Evolutionary conservation across 106 monocot genomes (phyloP), one percentile per base, ranked within the genome.

Genomic region (Phalaenopsis equestris): DNA sequence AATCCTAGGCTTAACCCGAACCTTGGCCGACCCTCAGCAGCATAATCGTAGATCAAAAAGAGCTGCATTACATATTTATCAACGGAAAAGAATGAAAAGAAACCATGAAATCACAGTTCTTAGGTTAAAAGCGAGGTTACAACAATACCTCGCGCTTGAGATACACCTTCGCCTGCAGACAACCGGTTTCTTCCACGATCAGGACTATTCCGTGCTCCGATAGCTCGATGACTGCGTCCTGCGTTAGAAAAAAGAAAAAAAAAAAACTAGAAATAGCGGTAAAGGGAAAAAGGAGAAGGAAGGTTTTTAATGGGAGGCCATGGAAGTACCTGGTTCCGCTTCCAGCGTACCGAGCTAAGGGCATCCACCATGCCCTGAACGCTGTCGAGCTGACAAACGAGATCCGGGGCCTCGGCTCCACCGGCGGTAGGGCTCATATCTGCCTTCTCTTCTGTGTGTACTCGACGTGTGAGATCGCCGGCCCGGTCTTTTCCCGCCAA

Each of bases 111-210:
- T 73, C 45, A 43, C 10, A 10, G 8, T 15, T 37, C 21, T 37
- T 37, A 16, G 61, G 23, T 38, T 65, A 77, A 68, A 78, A 43
- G 12, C 6, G 23, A 19, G 0, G 9, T 6, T 82, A 36, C 75
- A 12, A 76, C 24, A 14, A 42, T 81, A 99, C 99, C 92, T 99
- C 99, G 48, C 99, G 89, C 79, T 95, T 99, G 8, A 99, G 88
- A 80, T 95, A 99, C 86, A 99, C 99, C 82, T 99, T 99, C 81
- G 95, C 99, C 87, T 99, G 99, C 41, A 99, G 86, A 85, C 99
- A 99, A 6, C 93, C 89, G 14, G 89, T 83, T 68, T 99, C 99
- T 79, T 99, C 99, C 10, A 99, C 95, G 78, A 92, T 91, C 41
- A 99, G 58, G 17, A 99, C 94, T 58, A 99, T 91, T 0, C 99